A percentile compares a stretch with the other conserved stretches of the same genome.
These are phyloP conservation scores for Pseudopyrenochaeta lycopersici DNA, from an alignment of 2,329 filamentous ascomycete species.

Conservation along the genomic window DNA sequence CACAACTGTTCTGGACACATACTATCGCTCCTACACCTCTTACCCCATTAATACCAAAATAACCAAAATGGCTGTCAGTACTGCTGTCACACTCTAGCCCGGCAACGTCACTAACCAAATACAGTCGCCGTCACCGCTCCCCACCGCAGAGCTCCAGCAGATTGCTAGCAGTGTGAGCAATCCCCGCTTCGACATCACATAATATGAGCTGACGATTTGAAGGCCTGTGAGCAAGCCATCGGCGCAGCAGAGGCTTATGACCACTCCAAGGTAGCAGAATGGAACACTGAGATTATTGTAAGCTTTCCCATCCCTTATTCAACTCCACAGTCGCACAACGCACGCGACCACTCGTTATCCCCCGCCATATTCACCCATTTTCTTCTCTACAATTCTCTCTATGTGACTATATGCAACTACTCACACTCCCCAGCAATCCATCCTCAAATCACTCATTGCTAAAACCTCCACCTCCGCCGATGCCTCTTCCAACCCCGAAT, in stretches of 20 bases:
- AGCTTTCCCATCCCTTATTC: slow-evolving; percentile 35
- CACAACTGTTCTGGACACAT: slow-evolving; percentile 6
- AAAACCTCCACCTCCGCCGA: slow-evolving; percentile 65
- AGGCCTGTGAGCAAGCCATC: slow-evolving; percentile 87
- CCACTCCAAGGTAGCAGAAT: slow-evolving; percentile 82
- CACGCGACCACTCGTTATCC: slow-evolving; percentile 11
- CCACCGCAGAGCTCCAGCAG: slow-evolving; percentile 41
- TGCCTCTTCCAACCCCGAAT: background rate
- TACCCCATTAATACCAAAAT: slow-evolving; percentile 20
- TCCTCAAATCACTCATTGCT: slow-evolving; percentile 79
- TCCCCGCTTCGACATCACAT: background rate
- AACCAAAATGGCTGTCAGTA: slow-evolving; percentile 41
- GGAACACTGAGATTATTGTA: slow-evolving; percentile 96
- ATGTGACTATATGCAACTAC: background rate
- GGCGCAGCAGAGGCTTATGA: slow-evolving; percentile 81
- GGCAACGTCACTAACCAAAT: slow-evolving; percentile 1
- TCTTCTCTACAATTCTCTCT: slow-evolving; percentile 39
- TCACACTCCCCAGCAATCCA: slow-evolving; percentile 68
- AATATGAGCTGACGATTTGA: background rate
- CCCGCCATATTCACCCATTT: slow-evolving; percentile 35
- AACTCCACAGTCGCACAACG: slow-evolving; percentile 6
- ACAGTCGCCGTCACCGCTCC: slow-evolving; percentile 38
- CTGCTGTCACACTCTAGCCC: background rate
- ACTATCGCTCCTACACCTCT: background rate
- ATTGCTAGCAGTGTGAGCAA: slow-evolving; percentile 42